phyloP scores from a whole-genome alignment of 2,329 filamentous ascomycete species.

The Aspergillus felis region DNA sequence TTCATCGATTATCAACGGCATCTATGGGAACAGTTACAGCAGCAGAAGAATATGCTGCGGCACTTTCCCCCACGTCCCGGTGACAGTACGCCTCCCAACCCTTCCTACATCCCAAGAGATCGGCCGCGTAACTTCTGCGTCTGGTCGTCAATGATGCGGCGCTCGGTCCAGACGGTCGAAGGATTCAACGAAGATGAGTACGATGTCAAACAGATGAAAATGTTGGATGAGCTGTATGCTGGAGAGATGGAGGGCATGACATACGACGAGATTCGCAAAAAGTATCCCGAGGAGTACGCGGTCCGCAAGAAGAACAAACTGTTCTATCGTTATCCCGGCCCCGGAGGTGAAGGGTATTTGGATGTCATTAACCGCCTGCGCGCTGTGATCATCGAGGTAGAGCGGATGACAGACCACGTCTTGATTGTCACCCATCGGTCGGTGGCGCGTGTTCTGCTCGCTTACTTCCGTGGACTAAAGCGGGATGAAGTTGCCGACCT shows the following conservation, averaged over 20 bases:
- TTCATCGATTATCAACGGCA: constrained; percentile 80
- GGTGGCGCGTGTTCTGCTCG: constrained; percentile 85
- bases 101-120: constrained; percentile 61
- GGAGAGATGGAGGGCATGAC: constrained; percentile 93
- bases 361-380: constrained; percentile 94
- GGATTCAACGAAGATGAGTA: constrained; percentile 95
- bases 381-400: constrained; percentile 93
- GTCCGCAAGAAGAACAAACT: constrained; percentile 83
- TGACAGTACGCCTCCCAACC: constrained; percentile 91
- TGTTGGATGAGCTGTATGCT: constrained; percentile 94
- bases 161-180: constrained; percentile 81
- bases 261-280: constrained; percentile 80
- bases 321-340: constrained; percentile 92
- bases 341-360: constrained; percentile 92
- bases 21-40: constrained; percentile 79
- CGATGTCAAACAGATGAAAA: constrained; percentile 95
- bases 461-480: constrained; percentile 92
- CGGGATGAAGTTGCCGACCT: constrained; percentile 90
- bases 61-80: constrained; percentile 88
- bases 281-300: constrained; percentile 74
- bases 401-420: constrained; percentile 94
- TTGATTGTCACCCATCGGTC: constrained; percentile 90
- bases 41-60: constrained; percentile 68
- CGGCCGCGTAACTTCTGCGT: constrained; percentile 87
- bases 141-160: constrained; percentile 95